Base-by-base conservation (phyloP, 495 filamentous ascomycete species). In the Aspergillus incahuasiensis region DNA sequence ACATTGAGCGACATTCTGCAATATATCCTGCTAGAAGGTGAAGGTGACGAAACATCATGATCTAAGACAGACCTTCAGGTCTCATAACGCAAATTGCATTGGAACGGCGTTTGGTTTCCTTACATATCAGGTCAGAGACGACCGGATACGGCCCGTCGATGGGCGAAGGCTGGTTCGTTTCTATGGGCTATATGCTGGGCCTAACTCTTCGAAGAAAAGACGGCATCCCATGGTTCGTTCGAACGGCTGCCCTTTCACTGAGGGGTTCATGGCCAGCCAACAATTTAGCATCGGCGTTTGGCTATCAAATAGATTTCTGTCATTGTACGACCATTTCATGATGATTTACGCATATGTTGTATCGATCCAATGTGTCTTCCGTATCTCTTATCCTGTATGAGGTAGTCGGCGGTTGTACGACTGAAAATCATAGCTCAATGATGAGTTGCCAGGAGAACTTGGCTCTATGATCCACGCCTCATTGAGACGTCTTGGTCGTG, bases 1-100 rank as follows among this genome's bases (percentile, higher is more conserved):
- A 96, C 92, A 7, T 77, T 99, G 54, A 96, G 92, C 59, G 95
- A 99, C 71, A 97, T 99, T 58, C 80, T 99, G 55, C 90, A 95
- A 64, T 97, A 97, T 68, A 86, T 96, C 46, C 81, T 99, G 41
- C 80, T 96, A 21, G 87, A 90, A 61, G 92, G 90, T 38, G 92
- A 95, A 66, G 70, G 53, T 64, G 73, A 76, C 55, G 73, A 76
- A 66, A 56, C 57, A 63, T 68, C 40, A 58, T 72, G 68, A 73
- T 61, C 46, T 35, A 53, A 50, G 48, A 19, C 38, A 30, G 44
- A 28, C 40, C 35, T 22, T 48, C 48, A 44, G 41, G 34, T 39
- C 52, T 39, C 12, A 63, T 65, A 69, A 63, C 69, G 56, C 55
- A 39, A 54, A 32, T 69, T 72, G 73, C 72, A 76, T 74, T 40